Evolutionary conservation across 495 filamentous ascomycete species (phyloP).

Genomic region (Cairneyella variabilis): DNA sequence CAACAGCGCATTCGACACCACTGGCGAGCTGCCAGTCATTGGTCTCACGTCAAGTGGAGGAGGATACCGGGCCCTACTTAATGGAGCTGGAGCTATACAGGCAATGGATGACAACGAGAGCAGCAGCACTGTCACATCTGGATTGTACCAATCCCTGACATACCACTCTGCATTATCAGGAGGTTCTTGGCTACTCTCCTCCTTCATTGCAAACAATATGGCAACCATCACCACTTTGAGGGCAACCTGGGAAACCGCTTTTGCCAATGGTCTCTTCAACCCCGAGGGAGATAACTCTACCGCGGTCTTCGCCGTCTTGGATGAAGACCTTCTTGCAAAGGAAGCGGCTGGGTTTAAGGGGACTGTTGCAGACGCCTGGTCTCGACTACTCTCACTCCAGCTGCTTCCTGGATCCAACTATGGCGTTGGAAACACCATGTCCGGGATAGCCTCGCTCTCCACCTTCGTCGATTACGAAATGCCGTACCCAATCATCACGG

Average conservation of each 20-base stretch:
- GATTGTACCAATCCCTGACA: constrained; percentile 39
- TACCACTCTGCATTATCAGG: constrained; percentile 42
- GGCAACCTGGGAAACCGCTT: constrained; percentile 32
- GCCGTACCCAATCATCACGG: constrained; percentile 42
- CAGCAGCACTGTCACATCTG: constrained; percentile 28
- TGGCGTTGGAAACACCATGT: constrained; percentile 30
- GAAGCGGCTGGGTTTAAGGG: constrained; percentile 32
- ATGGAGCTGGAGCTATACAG: constrained; percentile 39
- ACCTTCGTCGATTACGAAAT: constrained; percentile 32
- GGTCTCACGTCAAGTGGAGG: constrained; percentile 38
- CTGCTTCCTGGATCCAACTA: constrained; percentile 32
- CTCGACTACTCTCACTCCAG: constrained; percentile 36
- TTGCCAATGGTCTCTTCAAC: constrained; percentile 28
- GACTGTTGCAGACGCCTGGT: constrained; percentile 37
- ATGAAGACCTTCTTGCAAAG: constrained; percentile 34
- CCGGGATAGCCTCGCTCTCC: constrained; percentile 25
- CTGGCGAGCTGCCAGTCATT: constrained; percentile 3
- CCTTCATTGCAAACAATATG: constrained; percentile 37
- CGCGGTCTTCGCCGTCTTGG: constrained; percentile 23
- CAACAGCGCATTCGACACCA: constrained; percentile 22
- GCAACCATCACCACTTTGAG: constrained; percentile 34
- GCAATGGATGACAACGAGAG: constrained; percentile 36
- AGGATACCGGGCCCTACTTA: constrained; percentile 39
- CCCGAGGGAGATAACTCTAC: constrained; percentile 17
- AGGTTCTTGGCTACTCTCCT: constrained; percentile 40